Evolutionary conservation across 2,329 filamentous ascomycete species (phyloP), one percentile per base, ranked within the genome.

Genomic region (Trichoderma simmonsii): DNA sequence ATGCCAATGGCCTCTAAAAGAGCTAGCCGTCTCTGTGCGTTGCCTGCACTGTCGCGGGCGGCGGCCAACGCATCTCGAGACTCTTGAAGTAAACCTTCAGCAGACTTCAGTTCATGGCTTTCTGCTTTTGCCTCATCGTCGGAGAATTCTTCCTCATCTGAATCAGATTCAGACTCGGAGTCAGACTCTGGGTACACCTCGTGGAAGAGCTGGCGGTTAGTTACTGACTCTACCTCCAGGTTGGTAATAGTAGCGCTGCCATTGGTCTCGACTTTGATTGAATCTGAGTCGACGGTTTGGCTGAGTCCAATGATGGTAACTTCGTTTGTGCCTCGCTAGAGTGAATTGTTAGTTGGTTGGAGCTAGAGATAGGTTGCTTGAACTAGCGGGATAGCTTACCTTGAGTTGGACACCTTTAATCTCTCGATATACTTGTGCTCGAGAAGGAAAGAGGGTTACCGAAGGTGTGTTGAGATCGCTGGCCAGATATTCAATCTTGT

Each of bases 371-470:
- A 14, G 7, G 14, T n/a, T 11, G n/a, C 21, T 36, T 26, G 18
- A 15, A 21, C 32, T 21, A 48, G 24, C 26, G 39, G 4, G 24
- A 30, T 6, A 24, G 43, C 74, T 59, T 71, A 79, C 79, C 72
- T 78, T 77, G 43, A 81, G 76, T 54, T 70, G 30, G 18, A 91
- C 81, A 74, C 87, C 81, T 71, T 85, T 86, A 77, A 92, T 85
- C 68, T 91, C 87, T 30, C 90, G 85, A 14, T 87, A 84, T 34
- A 92, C 79, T 62, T 90, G 89, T 1, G 90, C 90, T 73, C 86
- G 83, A 2, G 83, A 83, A 0, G 90, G 90, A 72, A 90, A 91
- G 54, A 93, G 84, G 0, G 87, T 89, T 18, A 93, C 89, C 0
- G 86, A 86, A 64, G 87, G 87, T 39, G 90, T 91, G 9, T 82